These are phyloP conservation scores for Theobroma grandiflorum DNA, from an alignment of 441 rosid species.

Conservation along the genomic window DNA sequence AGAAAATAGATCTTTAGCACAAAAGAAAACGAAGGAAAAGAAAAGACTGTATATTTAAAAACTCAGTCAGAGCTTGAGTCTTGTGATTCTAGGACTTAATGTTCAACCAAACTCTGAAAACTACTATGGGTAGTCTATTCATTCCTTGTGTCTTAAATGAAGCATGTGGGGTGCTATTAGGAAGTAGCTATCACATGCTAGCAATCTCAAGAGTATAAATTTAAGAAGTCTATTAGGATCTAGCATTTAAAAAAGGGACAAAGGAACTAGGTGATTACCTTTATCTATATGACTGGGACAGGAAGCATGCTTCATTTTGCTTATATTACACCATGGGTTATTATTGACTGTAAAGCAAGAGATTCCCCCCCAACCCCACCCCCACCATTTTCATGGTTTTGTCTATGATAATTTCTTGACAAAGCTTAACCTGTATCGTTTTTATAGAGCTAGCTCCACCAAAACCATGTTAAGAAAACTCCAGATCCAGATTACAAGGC, in stretches of 20 bases:
- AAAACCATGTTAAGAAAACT: no score
- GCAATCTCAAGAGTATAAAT: constrained; percentile 28
- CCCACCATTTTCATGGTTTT: no score
- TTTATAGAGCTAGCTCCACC: no score
- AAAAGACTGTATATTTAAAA: neutral
- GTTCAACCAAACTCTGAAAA: neutral
- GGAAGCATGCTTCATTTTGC: neutral
- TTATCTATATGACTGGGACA: neutral
- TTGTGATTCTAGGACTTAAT: neutral
- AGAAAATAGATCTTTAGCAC: constrained; percentile 4
- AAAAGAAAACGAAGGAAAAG: neutral
- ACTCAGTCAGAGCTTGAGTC: neutral
- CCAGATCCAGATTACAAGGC: no score
- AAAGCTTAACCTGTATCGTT: no score
- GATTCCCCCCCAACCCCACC: no score
- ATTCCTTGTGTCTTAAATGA: neutral
- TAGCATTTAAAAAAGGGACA: neutral
- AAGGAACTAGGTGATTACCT: neutral
- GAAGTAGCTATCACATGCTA: constrained; percentile 51
- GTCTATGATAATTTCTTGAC: no score
- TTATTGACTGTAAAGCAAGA: no score
- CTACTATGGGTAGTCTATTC: neutral
- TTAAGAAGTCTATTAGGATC: neutral
- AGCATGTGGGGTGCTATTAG: constrained; percentile 53
- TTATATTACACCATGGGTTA: neutral